phyloP scores from a whole-genome alignment of 257 asterid genomes.

The Nicotiana tabacum region DNA sequence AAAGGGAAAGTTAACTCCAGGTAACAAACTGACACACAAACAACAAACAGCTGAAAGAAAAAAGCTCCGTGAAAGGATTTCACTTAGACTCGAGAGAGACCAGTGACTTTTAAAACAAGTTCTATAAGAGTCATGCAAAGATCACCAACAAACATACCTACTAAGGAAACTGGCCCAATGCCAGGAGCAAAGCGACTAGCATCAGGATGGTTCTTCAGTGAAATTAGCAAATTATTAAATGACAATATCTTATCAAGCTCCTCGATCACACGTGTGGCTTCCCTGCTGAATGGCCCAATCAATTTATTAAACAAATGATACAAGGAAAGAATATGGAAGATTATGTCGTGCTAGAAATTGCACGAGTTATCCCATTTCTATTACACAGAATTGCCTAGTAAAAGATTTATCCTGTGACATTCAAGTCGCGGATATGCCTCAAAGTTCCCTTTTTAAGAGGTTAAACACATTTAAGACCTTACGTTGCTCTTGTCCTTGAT shows the following conservation, averaged over 20 bases:
- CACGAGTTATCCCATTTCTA: neutral
- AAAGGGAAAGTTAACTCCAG: constrained; percentile 17
- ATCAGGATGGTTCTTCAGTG: constrained; percentile 74
- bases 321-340: neutral
- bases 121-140: constrained; percentile 7
- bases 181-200: constrained; percentile 80
- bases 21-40: constrained; percentile 9
- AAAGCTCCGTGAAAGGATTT: constrained; percentile 6
- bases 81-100: neutral
- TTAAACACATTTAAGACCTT: constrained; percentile 19
- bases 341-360: neutral
- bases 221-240: constrained; percentile 63
- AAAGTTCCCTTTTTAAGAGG: neutral
- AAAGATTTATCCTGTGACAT: neutral
- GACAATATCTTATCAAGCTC: constrained; percentile 79
- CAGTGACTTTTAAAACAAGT: constrained; percentile 14
- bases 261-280: constrained; percentile 41
- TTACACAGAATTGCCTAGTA: neutral
- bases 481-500: constrained; percentile 74
- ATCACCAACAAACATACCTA: constrained; percentile 40
- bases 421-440: neutral
- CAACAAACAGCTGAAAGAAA: constrained; percentile 10
- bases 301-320: neutral
- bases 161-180: constrained; percentile 68
- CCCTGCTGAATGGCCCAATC: constrained; percentile 36